Conservation (phyloP, 208 protist genomes). For the Leptomonas seymouri region DNA sequence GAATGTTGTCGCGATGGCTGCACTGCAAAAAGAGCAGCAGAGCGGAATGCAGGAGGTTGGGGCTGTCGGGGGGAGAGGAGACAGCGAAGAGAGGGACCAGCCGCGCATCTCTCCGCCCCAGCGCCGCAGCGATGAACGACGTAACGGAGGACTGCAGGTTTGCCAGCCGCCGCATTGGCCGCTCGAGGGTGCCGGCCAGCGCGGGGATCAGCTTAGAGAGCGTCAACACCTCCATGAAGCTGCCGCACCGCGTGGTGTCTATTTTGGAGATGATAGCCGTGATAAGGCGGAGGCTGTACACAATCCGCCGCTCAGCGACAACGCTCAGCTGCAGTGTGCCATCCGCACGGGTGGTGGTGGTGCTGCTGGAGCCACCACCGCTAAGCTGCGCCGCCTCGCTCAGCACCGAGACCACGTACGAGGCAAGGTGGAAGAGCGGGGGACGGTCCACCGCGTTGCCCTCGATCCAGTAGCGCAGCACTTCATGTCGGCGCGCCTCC, state of each 20-base stretch:
- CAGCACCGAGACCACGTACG: conserved; percentile 31
- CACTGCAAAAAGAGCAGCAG: conserved; percentile 50
- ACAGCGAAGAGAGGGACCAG: conserved; percentile 23
- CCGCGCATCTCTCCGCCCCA: conserved; percentile 23
- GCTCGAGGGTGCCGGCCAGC: conserved; percentile 22
- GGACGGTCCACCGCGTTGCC: conserved; percentile 37
- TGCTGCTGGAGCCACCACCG: background rate
- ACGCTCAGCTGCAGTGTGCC: conserved; percentile 9
- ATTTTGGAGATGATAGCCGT: conserved; percentile 35
- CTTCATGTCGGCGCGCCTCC: conserved; percentile 39
- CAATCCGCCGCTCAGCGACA: conserved; percentile 40
- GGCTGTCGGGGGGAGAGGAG: background rate
- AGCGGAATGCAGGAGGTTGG: conserved; percentile 39
- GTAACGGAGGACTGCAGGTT: conserved; percentile 67
- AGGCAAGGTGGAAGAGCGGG: conserved; percentile 41
- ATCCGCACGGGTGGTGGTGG: too few species aligned
- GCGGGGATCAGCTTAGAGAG: conserved; percentile 32
- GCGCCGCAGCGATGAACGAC: conserved; percentile 41
- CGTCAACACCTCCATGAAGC: conserved; percentile 33
- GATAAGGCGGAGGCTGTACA: conserved; percentile 51
- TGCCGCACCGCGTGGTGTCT: conserved; percentile 25
- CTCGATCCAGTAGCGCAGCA: conserved; percentile 64
- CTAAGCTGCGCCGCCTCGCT: conserved; percentile 1
- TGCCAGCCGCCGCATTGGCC: conserved; percentile 30
- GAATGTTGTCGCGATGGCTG: conserved; percentile 52